phyloP scores from a whole-genome alignment of 805 yeast genomes.

The Pichia insulana region DNA sequence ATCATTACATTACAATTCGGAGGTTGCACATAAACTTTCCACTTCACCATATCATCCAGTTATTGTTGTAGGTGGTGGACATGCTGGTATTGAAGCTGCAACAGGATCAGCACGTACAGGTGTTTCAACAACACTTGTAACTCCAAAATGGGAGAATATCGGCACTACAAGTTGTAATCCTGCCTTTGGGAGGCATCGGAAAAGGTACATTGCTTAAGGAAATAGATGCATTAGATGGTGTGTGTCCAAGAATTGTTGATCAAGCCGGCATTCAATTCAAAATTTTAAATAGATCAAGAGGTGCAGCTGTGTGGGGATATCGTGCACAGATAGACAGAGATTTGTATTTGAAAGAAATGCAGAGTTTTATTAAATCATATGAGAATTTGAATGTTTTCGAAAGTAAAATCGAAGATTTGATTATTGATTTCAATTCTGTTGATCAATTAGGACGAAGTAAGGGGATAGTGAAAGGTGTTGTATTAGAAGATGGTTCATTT shows the following conservation, averaged over 20 bases:
- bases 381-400: conserved; percentile 51
- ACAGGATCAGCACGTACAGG: conserved; percentile 88
- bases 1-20: conserved; percentile 9
- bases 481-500: conserved; percentile 58
- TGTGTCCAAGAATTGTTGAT: conserved; percentile 80
- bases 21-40: conserved; percentile 6
- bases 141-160: conserved; percentile 66
- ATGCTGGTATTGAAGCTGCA: conserved; percentile 98
- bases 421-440: conserved; percentile 35
- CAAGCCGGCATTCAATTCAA: conserved; percentile 88
- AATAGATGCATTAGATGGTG: conserved; percentile 95
- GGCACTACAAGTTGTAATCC: conserved; percentile 98
- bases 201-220: conserved; percentile 89
- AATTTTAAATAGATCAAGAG: conserved; percentile 75
- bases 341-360: conserved; percentile 76
- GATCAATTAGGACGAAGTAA: conserved; percentile 32
- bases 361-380: conserved; percentile 46
- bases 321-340: conserved; percentile 91
- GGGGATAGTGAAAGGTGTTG: conserved; percentile 58
- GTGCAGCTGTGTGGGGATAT: conserved; percentile 98
- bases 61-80: conserved; percentile 94
- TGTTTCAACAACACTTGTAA: conserved; percentile 56
- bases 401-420: conserved; percentile 78
- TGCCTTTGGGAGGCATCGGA: conserved; percentile 94
- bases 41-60: conserved; percentile 40